Evolutionary conservation across 257 asterid species (phyloP), one percentile per base, ranked within the genome.

Genomic region (Salvia rosmarinus): DNA sequence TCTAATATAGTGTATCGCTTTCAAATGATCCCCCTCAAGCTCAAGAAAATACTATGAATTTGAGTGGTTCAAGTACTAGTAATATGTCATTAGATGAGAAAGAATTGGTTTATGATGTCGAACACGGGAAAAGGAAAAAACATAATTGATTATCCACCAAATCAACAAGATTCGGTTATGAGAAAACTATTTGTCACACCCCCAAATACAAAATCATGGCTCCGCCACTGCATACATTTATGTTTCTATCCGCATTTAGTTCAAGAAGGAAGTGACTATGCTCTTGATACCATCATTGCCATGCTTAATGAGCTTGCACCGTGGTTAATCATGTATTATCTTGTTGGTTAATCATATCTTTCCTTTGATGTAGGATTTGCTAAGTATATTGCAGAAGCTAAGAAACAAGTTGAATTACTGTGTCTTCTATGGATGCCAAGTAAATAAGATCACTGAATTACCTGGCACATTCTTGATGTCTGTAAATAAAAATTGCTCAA

Each of bases 361-460:
- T 40, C 16, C 54, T 40, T 39, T 75, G 80, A 67, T 77, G 87
- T 91, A 92, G 98, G 97, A 93, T 79, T 78, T 93, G 88, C 75
- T 72, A 35, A 79, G 61, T 74, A 72, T 87, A 74, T 70, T 94
- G 88, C 60, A 73, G 85, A 94, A 79, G 82, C 89, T 94, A 81
- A 85, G 98, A 81, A 86, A 89, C 49, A 88, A 72, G 72, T 84
- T 87, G 81, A 77, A 42, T 17, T 94, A 94, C 84, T 90, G 98
- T 79, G 90, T 93, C 55, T 93, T 90, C 76, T 89, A 96, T 75
- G 98, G 98, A 75, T 90, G 88, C 60, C 96, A 84, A 97, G 96
- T 89, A 86, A 23, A 37, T 62, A 6, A 34, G 40, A 71, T 67
- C 39, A 3, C 69, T 4, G 28, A 25, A 44, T 11, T 47, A 40